These are phyloP conservation scores for Salix viminalis DNA, from an alignment of 345 rosid genomes.

Conservation along the genomic window DNA sequence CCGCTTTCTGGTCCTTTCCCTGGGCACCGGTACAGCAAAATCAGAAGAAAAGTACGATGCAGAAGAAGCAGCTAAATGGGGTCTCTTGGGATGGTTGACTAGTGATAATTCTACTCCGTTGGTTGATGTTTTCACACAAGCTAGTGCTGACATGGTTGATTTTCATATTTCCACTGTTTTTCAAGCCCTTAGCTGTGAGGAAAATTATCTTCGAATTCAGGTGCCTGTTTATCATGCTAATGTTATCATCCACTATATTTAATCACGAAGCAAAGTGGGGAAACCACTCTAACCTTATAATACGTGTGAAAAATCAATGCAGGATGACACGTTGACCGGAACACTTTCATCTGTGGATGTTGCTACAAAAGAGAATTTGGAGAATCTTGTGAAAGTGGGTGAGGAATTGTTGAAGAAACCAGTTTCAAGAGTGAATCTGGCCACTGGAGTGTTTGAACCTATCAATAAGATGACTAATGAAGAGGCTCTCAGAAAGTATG, in stretches of 20 bases:
- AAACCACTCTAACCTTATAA: too few species aligned
- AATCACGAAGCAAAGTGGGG: too few species aligned
- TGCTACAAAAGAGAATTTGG: slow-evolving; percentile 39
- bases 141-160: slow-evolving; percentile 65
- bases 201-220: slow-evolving; percentile 50
- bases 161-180: slow-evolving; percentile 46
- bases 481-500: slow-evolving; percentile 50
- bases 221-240: not conserved
- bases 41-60: slow-evolving; percentile 41
- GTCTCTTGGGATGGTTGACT: slow-evolving; percentile 57
- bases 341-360: slow-evolving; percentile 49
- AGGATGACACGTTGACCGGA: slow-evolving; percentile 43
- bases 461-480: slow-evolving; percentile 35
- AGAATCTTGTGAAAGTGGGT: slow-evolving; percentile 41
- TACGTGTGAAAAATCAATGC: too few species aligned
- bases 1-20: slow-evolving; percentile 49
- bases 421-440: slow-evolving; percentile 46
- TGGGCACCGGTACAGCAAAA: slow-evolving; percentile 53
- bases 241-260: too few species aligned
- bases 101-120: slow-evolving; percentile 44
- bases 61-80: slow-evolving; percentile 51
- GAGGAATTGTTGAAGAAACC: slow-evolving; percentile 48
- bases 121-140: slow-evolving; percentile 53
- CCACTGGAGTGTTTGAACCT: slow-evolving; percentile 40
- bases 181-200: slow-evolving; percentile 40